A percentile compares a stretch with the other conserved stretches of the same genome.
Conservation (phyloP, 805 yeast genomes). For the Komagataella populi region DNA sequence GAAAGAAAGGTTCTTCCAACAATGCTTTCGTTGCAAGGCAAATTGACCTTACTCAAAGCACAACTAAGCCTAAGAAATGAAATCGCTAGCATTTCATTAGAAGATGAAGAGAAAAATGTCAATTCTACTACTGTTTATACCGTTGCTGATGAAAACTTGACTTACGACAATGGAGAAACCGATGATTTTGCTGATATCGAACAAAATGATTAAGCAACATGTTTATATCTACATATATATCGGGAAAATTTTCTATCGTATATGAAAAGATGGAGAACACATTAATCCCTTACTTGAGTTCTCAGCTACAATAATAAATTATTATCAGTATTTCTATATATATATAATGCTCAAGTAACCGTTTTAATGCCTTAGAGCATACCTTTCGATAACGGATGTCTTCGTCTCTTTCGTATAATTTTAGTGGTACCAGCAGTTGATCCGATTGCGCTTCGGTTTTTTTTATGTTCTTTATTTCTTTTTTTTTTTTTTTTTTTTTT, state of each 20-base stretch:
- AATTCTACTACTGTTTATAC: background rate
- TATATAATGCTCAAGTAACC: background rate
- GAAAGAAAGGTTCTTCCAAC: slow-evolving; percentile 49
- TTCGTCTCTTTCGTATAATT: too few species aligned
- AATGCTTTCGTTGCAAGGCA: slow-evolving; percentile 73
- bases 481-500: slow-evolving; percentile 3
- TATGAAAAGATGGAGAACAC: background rate
- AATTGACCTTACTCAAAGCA: slow-evolving; percentile 60
- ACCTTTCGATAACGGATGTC: too few species aligned
- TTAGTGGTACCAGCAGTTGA: too few species aligned
- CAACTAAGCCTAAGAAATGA: slow-evolving; percentile 62
- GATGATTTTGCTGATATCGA: slow-evolving; percentile 23
- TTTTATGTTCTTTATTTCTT: background rate
- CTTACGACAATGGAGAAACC: slow-evolving; percentile 15
- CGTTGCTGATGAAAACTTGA: slow-evolving; percentile 18
- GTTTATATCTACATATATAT: background rate
- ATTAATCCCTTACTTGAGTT: too few species aligned
- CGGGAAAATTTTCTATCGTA: background rate
- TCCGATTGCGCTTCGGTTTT: background rate
- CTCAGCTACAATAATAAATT: too few species aligned
- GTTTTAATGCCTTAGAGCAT: background rate
- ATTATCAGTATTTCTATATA: too few species aligned
- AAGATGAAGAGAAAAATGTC: slow-evolving; percentile 21
- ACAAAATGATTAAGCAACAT: slow-evolving; percentile 15
- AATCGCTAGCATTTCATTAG: slow-evolving; percentile 21